Base-by-base conservation (phyloP, 1,284 basidiomycete genomes). In the Gastroboletus turbinatus region DNA sequence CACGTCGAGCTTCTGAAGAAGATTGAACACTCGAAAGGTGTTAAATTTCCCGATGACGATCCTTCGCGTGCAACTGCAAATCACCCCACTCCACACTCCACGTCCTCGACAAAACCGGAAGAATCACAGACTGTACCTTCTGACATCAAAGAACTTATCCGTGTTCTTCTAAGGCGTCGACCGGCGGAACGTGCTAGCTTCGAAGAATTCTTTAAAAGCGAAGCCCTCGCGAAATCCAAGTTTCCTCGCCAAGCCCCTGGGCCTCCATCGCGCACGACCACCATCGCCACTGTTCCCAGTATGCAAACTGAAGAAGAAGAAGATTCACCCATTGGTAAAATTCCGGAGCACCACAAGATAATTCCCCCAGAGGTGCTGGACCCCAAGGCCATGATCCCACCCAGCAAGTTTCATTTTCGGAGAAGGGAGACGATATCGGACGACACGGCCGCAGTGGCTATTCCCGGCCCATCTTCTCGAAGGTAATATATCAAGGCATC, bases 1-100 rank as follows among this genome's bases (percentile, higher is more conserved):
- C 96, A 98, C 70, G 92, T 99, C 65, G 97, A 98, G 68, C 82
- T 99, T 11, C 78, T 98, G 46, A 92, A 92, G 76, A 91, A 88
- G 80, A 98, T 99, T 61, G 96, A 98, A 68, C 82, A 84, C 32
- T 81, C 86, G 13, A 88, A 84, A 64, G 90, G 91, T 25, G 88
- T 99, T 70, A 91, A 88, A 70, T 98, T 98, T 62, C 95, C 94
- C 0, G 96, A 98, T 67, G 96, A 98, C 68, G 88, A 85, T 60
- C 78, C 82, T 3, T 64, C 72, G 6, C 69, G 69, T 69, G 23
- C 51, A 33, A 14, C 56, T 30, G 51, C 70, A 27, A 66, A 68
- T 32, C 48, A 58, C 5, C 50, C 53, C 6, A 49, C 49, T 19
- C 64, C 62, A 23, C 59, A 69, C 16, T 13, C 59, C n/a, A 45